Evolutionary conservation across 345 rosid species (phyloP).

Genomic region (Euphorbia pulcherrima): DNA sequence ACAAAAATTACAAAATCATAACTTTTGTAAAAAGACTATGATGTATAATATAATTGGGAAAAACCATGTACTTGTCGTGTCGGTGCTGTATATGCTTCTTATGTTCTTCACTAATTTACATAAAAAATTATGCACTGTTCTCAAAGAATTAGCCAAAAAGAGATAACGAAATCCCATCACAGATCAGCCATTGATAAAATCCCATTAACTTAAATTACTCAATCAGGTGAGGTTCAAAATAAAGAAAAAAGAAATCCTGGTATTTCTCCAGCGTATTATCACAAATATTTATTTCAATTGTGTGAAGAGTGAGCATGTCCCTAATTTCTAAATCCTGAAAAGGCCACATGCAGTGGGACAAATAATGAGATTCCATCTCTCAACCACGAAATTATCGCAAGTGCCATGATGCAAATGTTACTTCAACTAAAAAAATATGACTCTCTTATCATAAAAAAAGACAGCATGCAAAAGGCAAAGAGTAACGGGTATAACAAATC

Average conservation of each 20-base stretch:
- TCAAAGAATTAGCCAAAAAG: not conserved
- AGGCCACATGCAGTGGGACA: not conserved
- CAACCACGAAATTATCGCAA: not conserved
- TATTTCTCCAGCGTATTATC: not conserved
- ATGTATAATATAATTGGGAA: not conserved
- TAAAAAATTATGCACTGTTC: not conserved
- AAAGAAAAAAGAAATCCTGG: not conserved
- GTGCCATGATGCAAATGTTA: not conserved
- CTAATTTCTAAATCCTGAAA: not conserved
- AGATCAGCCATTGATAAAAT: not conserved
- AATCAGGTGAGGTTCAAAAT: not conserved
- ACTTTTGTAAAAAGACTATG: no score
- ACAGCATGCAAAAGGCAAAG: not conserved
- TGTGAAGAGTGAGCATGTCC: not conserved
- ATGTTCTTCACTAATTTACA: not conserved
- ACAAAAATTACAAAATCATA: no score
- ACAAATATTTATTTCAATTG: not conserved
- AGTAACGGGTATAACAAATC: not conserved
- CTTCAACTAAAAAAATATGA: not conserved
- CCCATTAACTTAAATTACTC: not conserved
- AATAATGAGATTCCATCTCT: not conserved
- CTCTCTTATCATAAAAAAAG: not conserved
- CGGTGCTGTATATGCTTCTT: not conserved
- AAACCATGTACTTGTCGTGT: not conserved
- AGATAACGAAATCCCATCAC: not conserved